Percentiles rank a stretch among this genome's conserved stretches.
Conservation (phyloP, 306 rosid species). For the Acacia confusa region DNA sequence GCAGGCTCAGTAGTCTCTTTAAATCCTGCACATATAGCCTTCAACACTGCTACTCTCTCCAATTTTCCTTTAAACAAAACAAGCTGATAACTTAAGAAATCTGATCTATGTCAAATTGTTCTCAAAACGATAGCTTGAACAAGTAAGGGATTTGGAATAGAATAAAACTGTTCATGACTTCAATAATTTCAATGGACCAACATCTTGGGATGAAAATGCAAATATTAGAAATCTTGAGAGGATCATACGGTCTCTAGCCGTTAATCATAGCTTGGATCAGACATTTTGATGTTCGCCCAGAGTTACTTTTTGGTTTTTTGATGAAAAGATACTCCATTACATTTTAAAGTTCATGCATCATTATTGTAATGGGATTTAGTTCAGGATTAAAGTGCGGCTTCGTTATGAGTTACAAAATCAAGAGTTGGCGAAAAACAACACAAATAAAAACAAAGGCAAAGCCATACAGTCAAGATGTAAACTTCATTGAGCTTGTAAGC, state of each 20-base stretch:
- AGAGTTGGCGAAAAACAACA: background rate
- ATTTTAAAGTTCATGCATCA: background rate
- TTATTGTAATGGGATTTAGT: background rate
- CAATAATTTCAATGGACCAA: background rate
- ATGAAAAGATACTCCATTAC: background rate
- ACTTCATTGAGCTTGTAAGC: background rate
- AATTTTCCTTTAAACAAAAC: constrained; percentile 68
- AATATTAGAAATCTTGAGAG: background rate
- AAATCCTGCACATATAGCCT: constrained; percentile 90
- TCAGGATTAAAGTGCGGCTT: background rate
- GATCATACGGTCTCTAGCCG: background rate
- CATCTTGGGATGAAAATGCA: background rate
- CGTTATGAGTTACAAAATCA: background rate
- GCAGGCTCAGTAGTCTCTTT: constrained; percentile 78
- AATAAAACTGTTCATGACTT: background rate
- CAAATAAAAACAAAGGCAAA: background rate
- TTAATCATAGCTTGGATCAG: background rate
- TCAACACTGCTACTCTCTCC: constrained; percentile 72
- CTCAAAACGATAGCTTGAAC: background rate
- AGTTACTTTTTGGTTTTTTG: too few species aligned
- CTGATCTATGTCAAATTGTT: constrained; percentile 1
- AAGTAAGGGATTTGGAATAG: background rate
- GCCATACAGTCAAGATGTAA: background rate
- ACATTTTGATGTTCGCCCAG: too few species aligned
- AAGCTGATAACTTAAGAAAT: constrained; percentile 34